phyloP scores from a whole-genome alignment of 2,329 filamentous ascomycete genomes.

The Penicillium sp. region DNA sequence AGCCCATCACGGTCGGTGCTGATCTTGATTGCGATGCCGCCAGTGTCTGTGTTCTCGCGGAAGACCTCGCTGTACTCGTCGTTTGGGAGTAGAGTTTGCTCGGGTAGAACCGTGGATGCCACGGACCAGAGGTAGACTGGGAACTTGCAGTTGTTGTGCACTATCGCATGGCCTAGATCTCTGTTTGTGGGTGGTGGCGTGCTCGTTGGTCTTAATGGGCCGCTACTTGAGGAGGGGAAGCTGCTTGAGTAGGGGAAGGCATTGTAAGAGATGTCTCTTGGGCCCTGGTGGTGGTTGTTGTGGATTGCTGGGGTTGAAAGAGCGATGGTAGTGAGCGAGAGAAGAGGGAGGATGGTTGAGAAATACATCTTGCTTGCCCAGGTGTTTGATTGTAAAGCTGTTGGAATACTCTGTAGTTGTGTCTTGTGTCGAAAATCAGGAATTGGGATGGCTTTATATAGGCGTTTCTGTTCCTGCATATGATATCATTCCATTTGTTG shows the following conservation, averaged over 20 bases:
- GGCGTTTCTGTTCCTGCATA: background rate
- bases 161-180: constrained; percentile 30
- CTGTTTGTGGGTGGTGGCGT: constrained; percentile 9
- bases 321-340: constrained; percentile 9
- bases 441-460: background rate
- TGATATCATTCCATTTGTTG: background rate
- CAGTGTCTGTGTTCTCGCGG: constrained; percentile 32
- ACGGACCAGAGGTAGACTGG: constrained; percentile 42
- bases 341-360: constrained; percentile 4
- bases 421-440: background rate
- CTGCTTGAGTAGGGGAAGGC: constrained; percentile 2
- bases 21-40: constrained; percentile 46
- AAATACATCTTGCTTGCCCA: constrained; percentile 14
- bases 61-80: constrained; percentile 36
- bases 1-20: constrained; percentile 36
- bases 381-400: background rate
- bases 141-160: constrained; percentile 35
- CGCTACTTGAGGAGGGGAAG: background rate
- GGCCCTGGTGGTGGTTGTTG: background rate
- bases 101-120: constrained; percentile 23
- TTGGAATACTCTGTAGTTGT: background rate
- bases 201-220: background rate
- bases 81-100: constrained; percentile 23
- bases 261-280: background rate
- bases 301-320: constrained; percentile 4